A percentile compares a stretch with the other conserved stretches of the same genome.
Evolutionary conservation across 1,284 basidiomycete species (phyloP).

Genomic region (Puccinia triticina): DNA sequence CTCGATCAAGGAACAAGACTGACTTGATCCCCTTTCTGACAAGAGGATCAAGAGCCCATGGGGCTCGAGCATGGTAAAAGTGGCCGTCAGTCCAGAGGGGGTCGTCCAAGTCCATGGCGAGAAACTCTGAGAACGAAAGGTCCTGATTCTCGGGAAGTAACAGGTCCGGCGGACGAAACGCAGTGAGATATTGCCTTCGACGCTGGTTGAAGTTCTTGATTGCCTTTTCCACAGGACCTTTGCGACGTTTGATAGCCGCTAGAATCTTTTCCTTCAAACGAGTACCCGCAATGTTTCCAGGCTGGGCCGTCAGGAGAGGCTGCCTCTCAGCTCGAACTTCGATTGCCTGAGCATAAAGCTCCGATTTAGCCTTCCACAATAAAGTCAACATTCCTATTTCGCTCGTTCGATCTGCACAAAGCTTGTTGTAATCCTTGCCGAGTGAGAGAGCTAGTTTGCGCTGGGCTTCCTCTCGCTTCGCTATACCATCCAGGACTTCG

Average conservation of each 20-base stretch:
- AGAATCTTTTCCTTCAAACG: not conserved
- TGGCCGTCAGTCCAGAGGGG: slow-evolving; percentile 21
- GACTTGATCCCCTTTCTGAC: not conserved
- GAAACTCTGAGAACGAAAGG: not conserved
- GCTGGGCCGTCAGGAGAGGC: not conserved
- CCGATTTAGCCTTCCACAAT: not conserved
- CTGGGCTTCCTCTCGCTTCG: not conserved
- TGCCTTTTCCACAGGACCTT: not conserved
- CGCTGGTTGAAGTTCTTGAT: not conserved
- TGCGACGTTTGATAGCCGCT: not conserved
- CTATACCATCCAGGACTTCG: not conserved
- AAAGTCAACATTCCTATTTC: not conserved
- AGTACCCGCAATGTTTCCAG: not conserved
- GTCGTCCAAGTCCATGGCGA: not conserved
- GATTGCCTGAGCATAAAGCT: not conserved
- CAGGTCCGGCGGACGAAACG: not conserved
- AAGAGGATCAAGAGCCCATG: not conserved
- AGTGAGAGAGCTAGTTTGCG: not conserved
- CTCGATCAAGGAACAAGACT: not conserved
- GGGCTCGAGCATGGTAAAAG: not conserved
- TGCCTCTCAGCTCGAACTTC: not conserved
- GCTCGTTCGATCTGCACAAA: not conserved
- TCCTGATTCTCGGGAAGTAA: not conserved
- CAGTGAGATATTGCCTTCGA: not conserved
- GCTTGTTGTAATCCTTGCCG: not conserved